These are phyloP conservation scores for Helichrysum umbraculigerum DNA, from an alignment of 129 eudicot genomes.

Conservation along the genomic window DNA sequence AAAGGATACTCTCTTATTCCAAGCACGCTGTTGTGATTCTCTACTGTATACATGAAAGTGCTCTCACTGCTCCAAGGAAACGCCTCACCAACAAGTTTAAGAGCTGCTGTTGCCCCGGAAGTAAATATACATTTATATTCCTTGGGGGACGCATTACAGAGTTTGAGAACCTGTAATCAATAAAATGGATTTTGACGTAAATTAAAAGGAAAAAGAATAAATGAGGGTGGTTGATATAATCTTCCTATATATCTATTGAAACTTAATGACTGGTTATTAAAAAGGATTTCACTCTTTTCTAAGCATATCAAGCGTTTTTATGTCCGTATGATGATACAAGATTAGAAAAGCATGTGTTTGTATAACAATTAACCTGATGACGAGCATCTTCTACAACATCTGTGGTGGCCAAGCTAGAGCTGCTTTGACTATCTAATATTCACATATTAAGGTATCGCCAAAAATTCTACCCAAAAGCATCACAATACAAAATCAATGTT, in stretches of 20 bases:
- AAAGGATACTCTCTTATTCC: constrained; percentile 97
- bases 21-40: constrained; percentile 95
- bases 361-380: constrained; percentile 47
- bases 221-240: not conserved
- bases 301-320: not conserved
- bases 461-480: not conserved
- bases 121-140: constrained; percentile 93
- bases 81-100: constrained; percentile 94
- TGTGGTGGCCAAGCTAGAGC: constrained; percentile 55
- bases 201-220: not conserved
- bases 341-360: not conserved
- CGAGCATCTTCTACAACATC: constrained; percentile 76
- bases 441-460: constrained; percentile 48
- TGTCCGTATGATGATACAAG: not conserved
- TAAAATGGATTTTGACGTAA: not conserved
- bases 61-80: constrained; percentile 89
- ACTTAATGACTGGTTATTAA: not conserved
- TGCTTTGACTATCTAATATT: constrained; percentile 80
- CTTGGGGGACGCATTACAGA: constrained; percentile 78
- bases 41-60: constrained; percentile 80
- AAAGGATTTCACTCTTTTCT: not conserved
- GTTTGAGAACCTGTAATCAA: constrained; percentile 59
- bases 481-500: not conserved
- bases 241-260: not conserved
- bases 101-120: constrained; percentile 94